These are phyloP conservation scores for Trichoderma arundinaceum DNA, from an alignment of 2,329 filamentous ascomycete species.

Conservation along the genomic window DNA sequence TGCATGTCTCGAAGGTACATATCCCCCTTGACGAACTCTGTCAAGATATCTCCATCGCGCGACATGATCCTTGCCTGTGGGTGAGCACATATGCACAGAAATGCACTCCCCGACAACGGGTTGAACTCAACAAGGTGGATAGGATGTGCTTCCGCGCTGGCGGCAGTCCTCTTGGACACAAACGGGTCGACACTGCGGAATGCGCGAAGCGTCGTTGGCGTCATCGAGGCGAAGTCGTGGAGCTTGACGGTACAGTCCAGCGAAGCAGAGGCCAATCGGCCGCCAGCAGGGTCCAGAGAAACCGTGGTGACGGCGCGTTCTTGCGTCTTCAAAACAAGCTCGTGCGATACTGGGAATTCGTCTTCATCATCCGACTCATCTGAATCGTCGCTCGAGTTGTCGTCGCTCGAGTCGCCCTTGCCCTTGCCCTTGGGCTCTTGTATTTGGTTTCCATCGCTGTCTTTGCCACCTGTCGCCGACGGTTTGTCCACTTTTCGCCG, in stretches of 20 bases:
- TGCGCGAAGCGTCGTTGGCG: constrained; percentile 87
- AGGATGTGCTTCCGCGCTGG: constrained; percentile 81
- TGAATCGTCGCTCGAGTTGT: constrained; percentile 52
- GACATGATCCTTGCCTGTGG: constrained; percentile 89
- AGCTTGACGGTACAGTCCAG: constrained; percentile 90
- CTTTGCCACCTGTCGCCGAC: constrained; percentile 23
- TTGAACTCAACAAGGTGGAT: constrained; percentile 89
- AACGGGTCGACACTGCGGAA: constrained; percentile 93
- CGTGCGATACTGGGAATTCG: constrained; percentile 90
- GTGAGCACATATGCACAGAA: constrained; percentile 87
- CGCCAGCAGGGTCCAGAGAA: constrained; percentile 83
- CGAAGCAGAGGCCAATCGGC: constrained; percentile 85
- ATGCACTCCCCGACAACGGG: constrained; percentile 75
- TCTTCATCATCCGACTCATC: constrained; percentile 75
- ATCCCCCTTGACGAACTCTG: constrained; percentile 94
- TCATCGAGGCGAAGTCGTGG: constrained; percentile 95
- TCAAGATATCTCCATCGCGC: constrained; percentile 83
- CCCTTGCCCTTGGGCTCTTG: constrained; percentile 33
- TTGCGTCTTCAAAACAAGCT: constrained; percentile 91
- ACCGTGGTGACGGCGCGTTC: constrained; percentile 84
- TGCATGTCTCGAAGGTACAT: constrained; percentile 98
- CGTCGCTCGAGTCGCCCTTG: constrained; percentile 52
- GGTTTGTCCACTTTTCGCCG: constrained; percentile 58
- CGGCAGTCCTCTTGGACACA: constrained; percentile 69
- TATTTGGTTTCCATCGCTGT: constrained; percentile 31